Evolutionary conservation across 2,329 filamentous ascomycete species (phyloP).

Genomic region (Pseudogymnoascus sp.): DNA sequence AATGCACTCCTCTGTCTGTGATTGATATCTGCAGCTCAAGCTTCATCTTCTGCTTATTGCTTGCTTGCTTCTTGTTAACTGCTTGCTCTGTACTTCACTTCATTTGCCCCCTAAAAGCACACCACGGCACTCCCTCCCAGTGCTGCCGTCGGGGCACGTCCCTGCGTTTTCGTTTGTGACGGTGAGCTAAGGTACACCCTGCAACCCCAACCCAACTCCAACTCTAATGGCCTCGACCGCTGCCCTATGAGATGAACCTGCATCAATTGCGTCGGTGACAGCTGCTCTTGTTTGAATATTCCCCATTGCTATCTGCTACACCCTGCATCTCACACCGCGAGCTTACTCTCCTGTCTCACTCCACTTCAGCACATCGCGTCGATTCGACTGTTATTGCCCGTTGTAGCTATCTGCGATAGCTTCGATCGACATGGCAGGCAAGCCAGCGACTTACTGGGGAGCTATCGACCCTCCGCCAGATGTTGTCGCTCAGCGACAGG

Average conservation of each 20-base stretch:
- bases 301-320: background rate
- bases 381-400: background rate
- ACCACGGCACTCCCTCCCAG: background rate
- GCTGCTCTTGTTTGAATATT: background rate
- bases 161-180: background rate
- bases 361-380: background rate
- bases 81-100: background rate
- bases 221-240: background rate
- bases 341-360: background rate
- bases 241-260: background rate
- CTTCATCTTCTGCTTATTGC: background rate
- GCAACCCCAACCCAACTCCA: constrained; percentile 2
- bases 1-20: background rate
- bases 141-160: background rate
- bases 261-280: background rate
- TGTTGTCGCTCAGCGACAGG: background rate
- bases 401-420: background rate
- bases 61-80: background rate
- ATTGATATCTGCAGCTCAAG: background rate
- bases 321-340: background rate
- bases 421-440: constrained; percentile 1
- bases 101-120: background rate
- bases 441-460: constrained; percentile 12
- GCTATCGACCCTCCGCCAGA: background rate
- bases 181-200: background rate